These are phyloP conservation scores for Pseudisothecium myosuroides DNA, from an alignment of 225 moss, liverwort and hornwort genomes.

Conservation along the genomic window DNA sequence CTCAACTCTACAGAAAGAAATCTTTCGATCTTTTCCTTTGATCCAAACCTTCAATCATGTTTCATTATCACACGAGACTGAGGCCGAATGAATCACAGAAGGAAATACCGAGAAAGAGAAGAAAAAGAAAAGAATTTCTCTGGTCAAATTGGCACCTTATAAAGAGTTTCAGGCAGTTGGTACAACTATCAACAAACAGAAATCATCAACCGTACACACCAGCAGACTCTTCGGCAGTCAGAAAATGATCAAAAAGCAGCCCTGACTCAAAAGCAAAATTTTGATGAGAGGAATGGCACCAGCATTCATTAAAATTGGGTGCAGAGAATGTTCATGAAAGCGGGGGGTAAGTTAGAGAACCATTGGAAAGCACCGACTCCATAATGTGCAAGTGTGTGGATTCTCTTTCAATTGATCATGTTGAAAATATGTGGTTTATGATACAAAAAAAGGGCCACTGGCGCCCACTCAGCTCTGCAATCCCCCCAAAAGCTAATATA, in stretches of 20 bases:
- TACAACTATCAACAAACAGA: neutral
- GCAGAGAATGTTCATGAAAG: neutral
- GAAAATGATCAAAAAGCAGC: neutral
- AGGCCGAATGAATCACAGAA: neutral
- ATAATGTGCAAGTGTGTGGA: neutral
- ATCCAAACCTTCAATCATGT: neutral
- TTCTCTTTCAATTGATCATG: neutral
- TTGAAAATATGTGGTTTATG: conserved; percentile 25
- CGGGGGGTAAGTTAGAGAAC: neutral
- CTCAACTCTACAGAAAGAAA: neutral
- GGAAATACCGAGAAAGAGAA: neutral
- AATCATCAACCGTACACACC: neutral
- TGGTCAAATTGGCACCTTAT: neutral
- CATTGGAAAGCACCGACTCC: neutral
- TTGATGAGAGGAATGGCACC: neutral
- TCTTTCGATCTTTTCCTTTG: neutral
- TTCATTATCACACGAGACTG: neutral
- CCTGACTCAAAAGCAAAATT: neutral
- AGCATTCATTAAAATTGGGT: neutral
- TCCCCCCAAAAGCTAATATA: neutral
- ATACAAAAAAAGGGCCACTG: conserved; percentile 12
- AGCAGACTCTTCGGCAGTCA: neutral
- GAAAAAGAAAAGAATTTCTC: neutral
- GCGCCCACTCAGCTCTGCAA: neutral
- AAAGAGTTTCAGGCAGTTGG: neutral